Conservation (phyloP, 1,284 basidiomycete genomes). For the Cryptococcus sp. region DNA sequence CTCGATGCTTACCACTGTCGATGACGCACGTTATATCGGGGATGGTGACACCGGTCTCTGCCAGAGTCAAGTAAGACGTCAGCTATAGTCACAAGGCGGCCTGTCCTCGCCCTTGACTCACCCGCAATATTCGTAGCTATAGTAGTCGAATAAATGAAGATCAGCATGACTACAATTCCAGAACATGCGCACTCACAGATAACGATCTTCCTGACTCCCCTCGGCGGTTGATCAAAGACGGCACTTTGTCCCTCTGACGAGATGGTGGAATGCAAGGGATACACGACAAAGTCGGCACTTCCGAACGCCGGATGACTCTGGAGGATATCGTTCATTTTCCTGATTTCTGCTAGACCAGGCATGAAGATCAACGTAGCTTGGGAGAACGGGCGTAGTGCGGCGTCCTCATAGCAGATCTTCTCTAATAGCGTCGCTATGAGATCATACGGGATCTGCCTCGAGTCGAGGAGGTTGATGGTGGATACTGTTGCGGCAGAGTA, state of each 20-base stretch:
- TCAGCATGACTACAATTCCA: slow-evolving; percentile 1
- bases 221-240: slow-evolving; percentile 84
- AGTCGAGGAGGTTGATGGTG: slow-evolving; percentile 85
- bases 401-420: slow-evolving; percentile 75
- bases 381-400: slow-evolving; percentile 60
- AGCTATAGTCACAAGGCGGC: too few species aligned
- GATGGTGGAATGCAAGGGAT: slow-evolving; percentile 90
- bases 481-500: slow-evolving; percentile 70
- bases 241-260: slow-evolving; percentile 86
- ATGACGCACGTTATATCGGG: slow-evolving; percentile 98
- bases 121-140: slow-evolving; percentile 62
- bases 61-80: slow-evolving; percentile 54
- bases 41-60: slow-evolving; percentile 95
- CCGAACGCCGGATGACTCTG: slow-evolving; percentile 76
- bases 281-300: slow-evolving; percentile 70
- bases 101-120: not conserved
- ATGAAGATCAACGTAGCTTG: slow-evolving; percentile 88
- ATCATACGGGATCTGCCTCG: slow-evolving; percentile 86
- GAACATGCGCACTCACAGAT: slow-evolving; percentile 59
- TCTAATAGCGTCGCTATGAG: slow-evolving; percentile 85
- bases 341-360: slow-evolving; percentile 89
- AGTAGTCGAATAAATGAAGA: too few species aligned
- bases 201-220: slow-evolving; percentile 84
- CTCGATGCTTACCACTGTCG: slow-evolving; percentile 88
- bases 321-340: slow-evolving; percentile 80